These are phyloP conservation scores for Pulveroboletus sp. DNA, from an alignment of 1,284 basidiomycete genomes.

Conservation along the genomic window DNA sequence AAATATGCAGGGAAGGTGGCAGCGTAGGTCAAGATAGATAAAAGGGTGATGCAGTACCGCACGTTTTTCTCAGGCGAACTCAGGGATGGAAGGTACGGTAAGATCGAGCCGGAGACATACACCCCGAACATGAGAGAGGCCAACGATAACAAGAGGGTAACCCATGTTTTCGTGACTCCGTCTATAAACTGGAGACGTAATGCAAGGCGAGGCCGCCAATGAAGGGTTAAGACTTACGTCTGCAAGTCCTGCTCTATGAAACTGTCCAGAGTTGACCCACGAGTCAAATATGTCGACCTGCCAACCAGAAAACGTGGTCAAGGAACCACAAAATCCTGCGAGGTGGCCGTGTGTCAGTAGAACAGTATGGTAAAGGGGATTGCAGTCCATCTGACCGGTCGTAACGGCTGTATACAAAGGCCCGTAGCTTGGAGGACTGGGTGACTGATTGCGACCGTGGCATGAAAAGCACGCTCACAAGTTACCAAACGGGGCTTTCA, in stretches of 20 bases:
- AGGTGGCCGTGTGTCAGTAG: slow-evolving; percentile 2
- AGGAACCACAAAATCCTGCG: slow-evolving; percentile 89
- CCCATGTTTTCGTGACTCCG: slow-evolving; percentile 79
- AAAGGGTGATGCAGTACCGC: slow-evolving; percentile 47
- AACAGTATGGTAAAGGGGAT: not conserved
- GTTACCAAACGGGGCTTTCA: slow-evolving; percentile 70
- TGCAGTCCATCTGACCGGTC: slow-evolving; percentile 60
- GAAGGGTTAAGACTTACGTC: slow-evolving; percentile 58
- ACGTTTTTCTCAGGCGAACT: slow-evolving; percentile 42
- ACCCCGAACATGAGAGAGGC: slow-evolving; percentile 63
- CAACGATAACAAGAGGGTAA: slow-evolving; percentile 75
- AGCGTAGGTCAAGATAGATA: slow-evolving; percentile 60
- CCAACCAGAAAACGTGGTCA: slow-evolving; percentile 98
- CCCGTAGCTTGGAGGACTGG: slow-evolving; percentile 61
- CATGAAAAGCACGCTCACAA: slow-evolving; percentile 58
- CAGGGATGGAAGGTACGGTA: slow-evolving; percentile 43
- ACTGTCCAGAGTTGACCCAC: slow-evolving; percentile 73
- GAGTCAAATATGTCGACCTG: slow-evolving; percentile 86
- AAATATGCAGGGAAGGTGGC: slow-evolving; percentile 81
- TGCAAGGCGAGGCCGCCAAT: not conserved
- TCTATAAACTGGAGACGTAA: slow-evolving; percentile 69
- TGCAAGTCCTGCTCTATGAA: slow-evolving; percentile 67
- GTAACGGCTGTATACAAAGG: slow-evolving; percentile 88
- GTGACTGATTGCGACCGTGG: slow-evolving; percentile 6
- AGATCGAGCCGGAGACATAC: slow-evolving; percentile 49